A percentile compares a stretch with the other conserved stretches of the same genome.
Evolutionary conservation across 2,329 filamentous ascomycete genomes (phyloP).

Genomic region (Neopestalotiopsis sp.): DNA sequence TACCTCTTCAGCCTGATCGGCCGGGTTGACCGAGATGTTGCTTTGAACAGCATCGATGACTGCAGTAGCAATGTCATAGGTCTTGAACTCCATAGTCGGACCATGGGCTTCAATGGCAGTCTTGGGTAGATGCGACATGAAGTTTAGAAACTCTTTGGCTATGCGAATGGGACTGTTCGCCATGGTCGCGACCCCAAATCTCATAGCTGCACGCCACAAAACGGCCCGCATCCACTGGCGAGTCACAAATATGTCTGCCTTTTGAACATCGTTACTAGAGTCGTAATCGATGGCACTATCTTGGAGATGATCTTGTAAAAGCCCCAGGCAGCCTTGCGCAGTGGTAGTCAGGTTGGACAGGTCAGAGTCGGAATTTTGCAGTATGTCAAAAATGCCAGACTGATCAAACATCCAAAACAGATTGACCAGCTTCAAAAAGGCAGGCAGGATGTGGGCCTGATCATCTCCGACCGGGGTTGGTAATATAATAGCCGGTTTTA

Average conservation of each 20-base stretch:
- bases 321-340: conserved; percentile 38
- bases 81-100: conserved; percentile 53
- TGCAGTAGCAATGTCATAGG: conserved; percentile 52
- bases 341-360: conserved; percentile 36
- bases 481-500: conserved; percentile 46
- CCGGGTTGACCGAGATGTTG: conserved; percentile 26
- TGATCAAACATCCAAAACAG: conserved; percentile 58
- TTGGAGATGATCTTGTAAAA: conserved; percentile 48
- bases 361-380: conserved; percentile 44
- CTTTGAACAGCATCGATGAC: conserved; percentile 46
- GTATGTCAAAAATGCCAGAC: conserved; percentile 52
- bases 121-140: conserved; percentile 49
- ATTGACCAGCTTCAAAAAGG: conserved; percentile 54
- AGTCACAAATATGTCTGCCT: conserved; percentile 55
- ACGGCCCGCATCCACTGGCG: conserved; percentile 57
- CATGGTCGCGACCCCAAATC: conserved; percentile 32
- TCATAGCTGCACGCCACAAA: conserved; percentile 49
- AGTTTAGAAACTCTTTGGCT: conserved; percentile 49
- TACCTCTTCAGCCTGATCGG: conserved; percentile 40
- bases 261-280: conserved; percentile 52
- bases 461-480: conserved; percentile 44
- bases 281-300: conserved; percentile 45
- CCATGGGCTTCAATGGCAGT: conserved; percentile 56
- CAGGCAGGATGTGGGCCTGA: conserved; percentile 50
- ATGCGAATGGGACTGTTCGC: conserved; percentile 47